Conservation (phyloP, 1,139 yeast species). For the Candida glucosophila region DNA sequence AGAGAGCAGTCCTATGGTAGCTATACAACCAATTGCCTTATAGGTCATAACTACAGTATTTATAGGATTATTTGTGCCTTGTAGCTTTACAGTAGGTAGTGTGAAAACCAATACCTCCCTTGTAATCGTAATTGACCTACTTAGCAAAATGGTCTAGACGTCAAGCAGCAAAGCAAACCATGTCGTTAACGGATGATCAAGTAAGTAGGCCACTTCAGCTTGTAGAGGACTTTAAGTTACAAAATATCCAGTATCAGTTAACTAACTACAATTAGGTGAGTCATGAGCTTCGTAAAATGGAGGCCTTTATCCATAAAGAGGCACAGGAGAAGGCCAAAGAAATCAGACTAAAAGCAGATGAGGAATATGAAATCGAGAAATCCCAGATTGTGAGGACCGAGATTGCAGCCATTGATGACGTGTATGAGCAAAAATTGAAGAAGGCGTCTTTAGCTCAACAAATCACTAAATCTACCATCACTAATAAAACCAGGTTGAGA, state of each 20-base stretch:
- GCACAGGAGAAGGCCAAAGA: constrained; percentile 99
- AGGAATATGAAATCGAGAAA: constrained; percentile 97
- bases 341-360: constrained; percentile 91
- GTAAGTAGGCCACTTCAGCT: constrained; percentile 19
- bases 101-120: too few species aligned
- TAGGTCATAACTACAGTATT: too few species aligned
- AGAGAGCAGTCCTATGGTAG: too few species aligned
- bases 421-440: constrained; percentile 77
- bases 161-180: constrained; percentile 10
- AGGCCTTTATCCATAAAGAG: constrained; percentile 96
- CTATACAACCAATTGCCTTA: too few species aligned
- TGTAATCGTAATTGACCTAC: too few species aligned
- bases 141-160: too few species aligned
- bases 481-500: constrained; percentile 90
- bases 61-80: too few species aligned
- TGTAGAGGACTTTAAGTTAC: not conserved
- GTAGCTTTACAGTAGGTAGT: too few species aligned
- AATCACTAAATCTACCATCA: constrained; percentile 89
- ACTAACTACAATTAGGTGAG: constrained; percentile 50
- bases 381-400: constrained; percentile 90
- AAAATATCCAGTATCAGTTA: not conserved
- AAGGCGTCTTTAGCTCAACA: constrained; percentile 91
- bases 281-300: constrained; percentile 95
- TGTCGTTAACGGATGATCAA: constrained; percentile 42
- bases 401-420: constrained; percentile 77